A percentile compares a stretch with the other conserved stretches of the same genome.
Conservation (phyloP, 768 basidiomycete species). For the Hysterangium stoloniferum region DNA sequence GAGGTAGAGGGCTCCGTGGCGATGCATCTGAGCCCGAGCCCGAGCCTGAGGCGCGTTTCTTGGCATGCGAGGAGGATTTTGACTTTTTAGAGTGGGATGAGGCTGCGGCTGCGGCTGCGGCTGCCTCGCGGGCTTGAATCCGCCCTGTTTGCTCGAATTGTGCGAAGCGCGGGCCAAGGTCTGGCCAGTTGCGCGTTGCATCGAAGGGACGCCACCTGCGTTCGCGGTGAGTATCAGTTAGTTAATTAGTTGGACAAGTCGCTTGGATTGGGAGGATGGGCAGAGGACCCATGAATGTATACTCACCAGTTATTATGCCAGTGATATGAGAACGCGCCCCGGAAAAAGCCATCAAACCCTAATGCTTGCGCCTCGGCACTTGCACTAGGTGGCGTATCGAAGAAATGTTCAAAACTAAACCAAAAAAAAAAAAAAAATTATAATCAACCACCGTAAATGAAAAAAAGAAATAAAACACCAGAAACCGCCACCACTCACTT, state of each 20-base stretch:
- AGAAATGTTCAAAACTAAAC: constrained; percentile 81
- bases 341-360: constrained; percentile 94
- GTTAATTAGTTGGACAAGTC: background rate
- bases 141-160: constrained; percentile 68
- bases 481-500: constrained; percentile 43
- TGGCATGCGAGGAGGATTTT: constrained; percentile 5
- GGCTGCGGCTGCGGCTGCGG: too few relatives aligned
- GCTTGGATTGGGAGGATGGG: background rate
- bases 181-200: constrained; percentile 88
- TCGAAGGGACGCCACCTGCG: constrained; percentile 84
- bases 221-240: too few relatives aligned
- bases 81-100: constrained; percentile 18
- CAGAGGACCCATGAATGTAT: background rate
- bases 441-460: constrained; percentile 4
- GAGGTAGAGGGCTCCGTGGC: too few relatives aligned
- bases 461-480: background rate
- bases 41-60: too few relatives aligned
- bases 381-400: constrained; percentile 64
- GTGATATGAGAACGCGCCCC: constrained; percentile 92
- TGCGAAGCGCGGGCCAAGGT: constrained; percentile 76
- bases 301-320: constrained; percentile 89
- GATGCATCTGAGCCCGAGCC: too few relatives aligned
- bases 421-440: constrained; percentile 4
- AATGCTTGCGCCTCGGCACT: constrained; percentile 79
- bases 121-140: constrained; percentile 14